Evolutionary conservation across 805 yeast species (phyloP), one percentile per base, ranked within the genome.

Genomic region (Starmerella bombi): DNA sequence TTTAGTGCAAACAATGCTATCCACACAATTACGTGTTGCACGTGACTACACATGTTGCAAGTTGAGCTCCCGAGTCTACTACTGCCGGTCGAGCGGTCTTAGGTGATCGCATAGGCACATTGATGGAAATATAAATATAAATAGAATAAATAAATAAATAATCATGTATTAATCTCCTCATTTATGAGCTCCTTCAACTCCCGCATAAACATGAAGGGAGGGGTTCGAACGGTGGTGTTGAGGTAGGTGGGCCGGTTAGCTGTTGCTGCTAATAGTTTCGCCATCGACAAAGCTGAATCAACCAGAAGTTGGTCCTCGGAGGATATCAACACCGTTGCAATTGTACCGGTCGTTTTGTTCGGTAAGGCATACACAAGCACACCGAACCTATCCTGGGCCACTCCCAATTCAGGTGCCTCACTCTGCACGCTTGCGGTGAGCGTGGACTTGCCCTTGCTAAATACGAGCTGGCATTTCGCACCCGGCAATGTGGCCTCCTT

Each of bases 281-380:
- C 46, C 9, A 50, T 33, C 20, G 39, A 40, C 17, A 25, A 25
- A 10, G 53, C 49, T 3, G 43, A 10, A 29, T 50, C 53, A 7
- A 36, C 33, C 10, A 33, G 30, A 28, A 22, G 35, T 38, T 40
- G 48, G 23, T 41, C 42, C n/a, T 33, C 45, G 21, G 38, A 10
- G 8, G 46, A 27, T 3, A 50, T 34, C 12, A 53, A 40, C 2
- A 32, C 29, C 1, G 52, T 43, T 7, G 49, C 19, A 1, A 34
- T 42, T 2, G 48, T 30, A 10, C 15, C 23, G 6, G 10, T 3
- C 1, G 14, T 25, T 5, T 40, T 39, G 18, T 19, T 20, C n/a
- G 54, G 55, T 19, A 48, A 18, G 3, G 54, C 53, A 35, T 50
- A 51, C 4, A 41, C 57, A 16, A 53, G 41, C 3, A 51, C 43